Evolutionary conservation across 164 flowering plant species (phyloP).

Genomic region (Houttuynia cordata): DNA sequence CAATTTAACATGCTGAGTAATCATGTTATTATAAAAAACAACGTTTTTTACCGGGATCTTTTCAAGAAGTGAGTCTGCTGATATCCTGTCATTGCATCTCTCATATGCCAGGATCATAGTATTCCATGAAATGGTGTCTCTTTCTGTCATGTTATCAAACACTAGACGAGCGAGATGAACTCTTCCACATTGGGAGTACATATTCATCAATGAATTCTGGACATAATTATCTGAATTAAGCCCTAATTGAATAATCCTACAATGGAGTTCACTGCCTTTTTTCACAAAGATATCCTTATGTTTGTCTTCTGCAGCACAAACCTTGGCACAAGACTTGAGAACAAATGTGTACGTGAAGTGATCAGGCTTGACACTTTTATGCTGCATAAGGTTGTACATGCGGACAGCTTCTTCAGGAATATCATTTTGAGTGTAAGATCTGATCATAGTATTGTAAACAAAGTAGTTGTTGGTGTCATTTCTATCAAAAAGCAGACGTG

Average conservation of each 20-base stretch:
- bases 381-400: constrained; percentile 30
- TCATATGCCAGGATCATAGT: constrained; percentile 38
- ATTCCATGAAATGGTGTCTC: constrained; percentile 31
- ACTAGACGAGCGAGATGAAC: constrained; percentile 22
- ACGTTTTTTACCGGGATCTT: constrained; percentile 32
- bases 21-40: constrained; percentile 34
- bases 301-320: constrained; percentile 8
- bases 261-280: constrained; percentile 35
- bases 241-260: constrained; percentile 21
- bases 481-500: constrained; percentile 22
- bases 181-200: constrained; percentile 30
- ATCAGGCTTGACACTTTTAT: constrained; percentile 15
- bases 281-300: background rate
- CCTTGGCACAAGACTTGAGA: constrained; percentile 36
- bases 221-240: constrained; percentile 19
- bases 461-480: constrained; percentile 18
- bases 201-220: constrained; percentile 24
- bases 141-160: constrained; percentile 39
- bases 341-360: constrained; percentile 30
- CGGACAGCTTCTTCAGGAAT: constrained; percentile 26
- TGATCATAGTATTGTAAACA: constrained; percentile 34
- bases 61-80: constrained; percentile 21
- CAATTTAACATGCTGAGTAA: constrained; percentile 18
- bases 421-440: constrained; percentile 28
- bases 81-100: constrained; percentile 20